Evolutionary conservation across 306 rosid genomes (phyloP), one percentile per base, ranked within the genome.

Genomic region (Rubus idaeus): DNA sequence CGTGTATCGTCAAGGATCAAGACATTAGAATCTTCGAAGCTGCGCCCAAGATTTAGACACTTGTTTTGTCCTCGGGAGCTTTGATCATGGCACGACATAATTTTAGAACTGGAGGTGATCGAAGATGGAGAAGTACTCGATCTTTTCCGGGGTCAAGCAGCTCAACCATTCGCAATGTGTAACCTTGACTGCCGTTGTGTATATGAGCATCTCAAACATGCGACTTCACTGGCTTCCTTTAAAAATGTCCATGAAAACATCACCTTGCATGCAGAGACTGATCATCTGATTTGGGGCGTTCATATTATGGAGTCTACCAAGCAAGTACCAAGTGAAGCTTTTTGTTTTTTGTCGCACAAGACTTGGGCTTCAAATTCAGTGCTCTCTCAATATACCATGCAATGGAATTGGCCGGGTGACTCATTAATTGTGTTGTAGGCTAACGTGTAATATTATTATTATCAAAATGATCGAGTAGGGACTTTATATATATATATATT

Each of bases 1-100:
- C 89, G 95, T 10, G 92, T 90, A 88, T 95, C 96, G 57, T 92
- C 97, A 39, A 95, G 96, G 78, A 95, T 94, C 46, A 94, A 74
- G 75, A 88, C 93, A 47, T 92, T 93, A 73, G 91, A 92, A 75
- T 88, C 91, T 74, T 17, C 9, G 3, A 89, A 90, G 75, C 97
- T 97, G 46, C 90, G 77, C 71, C 90, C 90, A 57, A 95, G 74
- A 83, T 92, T 93, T 42, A 95, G 95, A 75, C 91, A 96, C 87
- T 94, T 92, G 63, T 91, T 91, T 85, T 90, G 93, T 84, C 40
- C 89, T 74, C 84, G 21, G 4, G 60, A 53, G 60, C 89, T 70
- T 93, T 90, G 73, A 80, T 94, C 97, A 66, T 94, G 96, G 18
- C 96, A 85, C 66, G 97, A 94, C 74, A 88, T 92, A 57, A 94